Percentiles rank a stretch among this genome's conserved stretches.
phyloP scores from a whole-genome alignment of 106 monocot genomes.

The Acorus calamus region DNA sequence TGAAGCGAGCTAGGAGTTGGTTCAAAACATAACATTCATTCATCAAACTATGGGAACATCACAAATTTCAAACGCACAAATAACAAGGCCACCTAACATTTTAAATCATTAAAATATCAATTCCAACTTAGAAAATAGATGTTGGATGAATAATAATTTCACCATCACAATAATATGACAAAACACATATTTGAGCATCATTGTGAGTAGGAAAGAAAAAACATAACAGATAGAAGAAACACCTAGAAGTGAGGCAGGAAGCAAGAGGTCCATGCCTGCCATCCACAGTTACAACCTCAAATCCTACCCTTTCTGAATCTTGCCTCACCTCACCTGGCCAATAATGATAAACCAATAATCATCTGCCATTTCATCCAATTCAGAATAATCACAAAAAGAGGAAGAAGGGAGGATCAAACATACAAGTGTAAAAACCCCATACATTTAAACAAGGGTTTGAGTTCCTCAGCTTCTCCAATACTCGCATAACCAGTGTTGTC shows the following conservation, averaged over 20 bases:
- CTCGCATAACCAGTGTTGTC: constrained; percentile 81
- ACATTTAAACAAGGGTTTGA: constrained; percentile 60
- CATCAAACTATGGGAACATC: no score
- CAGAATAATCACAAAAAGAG: not conserved
- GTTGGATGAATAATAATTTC: no score
- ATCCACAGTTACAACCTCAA: constrained; percentile 68
- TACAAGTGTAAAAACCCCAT: constrained; percentile 83
- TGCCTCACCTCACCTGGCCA: constrained; percentile 65
- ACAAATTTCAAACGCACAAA: not conserved
- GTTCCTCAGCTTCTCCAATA: constrained; percentile 41
- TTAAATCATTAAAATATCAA: no score
- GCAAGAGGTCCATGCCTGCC: constrained; percentile 59
- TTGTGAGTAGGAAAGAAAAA: no score
- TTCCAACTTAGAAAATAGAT: not conserved
- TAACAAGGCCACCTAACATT: no score
- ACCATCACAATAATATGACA: no score
- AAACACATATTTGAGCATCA: no score
- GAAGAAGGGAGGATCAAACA: constrained; percentile 9
- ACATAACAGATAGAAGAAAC: not conserved
- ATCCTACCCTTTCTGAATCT: constrained; percentile 58
- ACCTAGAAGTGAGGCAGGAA: constrained; percentile 47
- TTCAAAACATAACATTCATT: no score
- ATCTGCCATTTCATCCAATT: no score
- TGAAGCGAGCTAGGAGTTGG: no score
- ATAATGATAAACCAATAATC: not conserved